phyloP scores from a whole-genome alignment of 306 rosid genomes.

The Sphenostylis stenocarpa region DNA sequence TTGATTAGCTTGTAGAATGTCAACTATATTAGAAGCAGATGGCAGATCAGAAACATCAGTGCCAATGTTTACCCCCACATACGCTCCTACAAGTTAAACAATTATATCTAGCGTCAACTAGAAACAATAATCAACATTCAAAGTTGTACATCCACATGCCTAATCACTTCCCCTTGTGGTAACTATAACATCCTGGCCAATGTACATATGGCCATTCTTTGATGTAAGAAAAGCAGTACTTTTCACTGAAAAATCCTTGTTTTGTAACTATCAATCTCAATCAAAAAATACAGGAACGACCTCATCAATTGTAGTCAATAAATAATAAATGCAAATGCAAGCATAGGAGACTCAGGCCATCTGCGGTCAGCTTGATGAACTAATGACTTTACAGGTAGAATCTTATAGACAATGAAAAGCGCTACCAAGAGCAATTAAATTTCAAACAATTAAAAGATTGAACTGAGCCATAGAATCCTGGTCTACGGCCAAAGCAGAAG shows the following conservation, averaged over 20 bases:
- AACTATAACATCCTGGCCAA: not conserved
- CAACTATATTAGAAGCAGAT: slow-evolving; percentile 60
- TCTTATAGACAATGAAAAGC: not conserved
- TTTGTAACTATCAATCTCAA: slow-evolving; percentile 4
- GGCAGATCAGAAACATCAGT: slow-evolving; percentile 83
- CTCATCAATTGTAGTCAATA: not conserved
- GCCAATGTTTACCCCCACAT: slow-evolving; percentile 88
- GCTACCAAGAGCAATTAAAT: not conserved
- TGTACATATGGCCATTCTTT: not conserved
- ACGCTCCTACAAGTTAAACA: slow-evolving; percentile 74
- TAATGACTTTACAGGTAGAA: not conserved
- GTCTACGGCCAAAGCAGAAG: not conserved
- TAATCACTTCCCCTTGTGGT: not conserved
- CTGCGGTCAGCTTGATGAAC: not conserved
- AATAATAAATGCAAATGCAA: not conserved
- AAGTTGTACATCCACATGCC: not conserved
- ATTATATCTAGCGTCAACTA: slow-evolving; percentile 28
- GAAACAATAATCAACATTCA: slow-evolving; percentile 18
- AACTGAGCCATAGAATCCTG: not conserved
- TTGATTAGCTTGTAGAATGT: slow-evolving; percentile 77
- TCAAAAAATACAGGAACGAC: not conserved
- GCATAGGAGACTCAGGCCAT: not conserved
- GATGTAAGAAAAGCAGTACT: not conserved
- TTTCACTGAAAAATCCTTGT: not conserved
- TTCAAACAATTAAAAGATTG: not conserved